Percentiles rank a stretch among this genome's conserved stretches.
Conservation (phyloP, 306 rosid species). For the Begonia peltatifolia region DNA sequence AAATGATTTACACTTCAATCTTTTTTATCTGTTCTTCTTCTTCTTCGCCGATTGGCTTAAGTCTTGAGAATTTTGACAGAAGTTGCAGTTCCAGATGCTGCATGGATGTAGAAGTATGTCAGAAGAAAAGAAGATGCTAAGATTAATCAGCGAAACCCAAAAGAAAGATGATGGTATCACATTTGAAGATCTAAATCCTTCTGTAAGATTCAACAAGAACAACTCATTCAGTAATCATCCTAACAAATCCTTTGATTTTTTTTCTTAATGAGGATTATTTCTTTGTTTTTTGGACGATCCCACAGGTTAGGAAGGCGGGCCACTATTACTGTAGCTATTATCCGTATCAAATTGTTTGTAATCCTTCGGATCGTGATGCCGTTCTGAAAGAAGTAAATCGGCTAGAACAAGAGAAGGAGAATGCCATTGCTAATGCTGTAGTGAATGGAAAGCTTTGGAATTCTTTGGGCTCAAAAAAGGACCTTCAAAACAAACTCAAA, state of each 20-base stretch:
- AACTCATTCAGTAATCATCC: neutral
- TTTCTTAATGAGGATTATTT: neutral
- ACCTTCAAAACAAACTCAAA: conserved; percentile 5
- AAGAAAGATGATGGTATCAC: neutral
- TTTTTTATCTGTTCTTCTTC: neutral
- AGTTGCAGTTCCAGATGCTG: conserved; percentile 12
- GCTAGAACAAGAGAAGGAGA: conserved; percentile 5
- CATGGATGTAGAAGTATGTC: conserved; percentile 13
- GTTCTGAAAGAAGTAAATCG: conserved; percentile 2
- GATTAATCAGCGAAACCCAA: conserved; percentile 4
- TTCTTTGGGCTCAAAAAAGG: conserved; percentile 13
- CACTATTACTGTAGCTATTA: neutral
- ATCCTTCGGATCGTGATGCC: neutral
- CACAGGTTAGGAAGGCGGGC: too few species aligned
- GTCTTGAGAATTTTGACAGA: conserved; percentile 8
- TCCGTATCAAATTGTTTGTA: neutral
- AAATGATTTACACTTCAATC: neutral
- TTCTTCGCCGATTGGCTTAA: neutral
- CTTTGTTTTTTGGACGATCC: neutral
- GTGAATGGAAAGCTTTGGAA: conserved; percentile 12
- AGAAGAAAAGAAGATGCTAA: conserved; percentile 10
- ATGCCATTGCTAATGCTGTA: conserved; percentile 8
- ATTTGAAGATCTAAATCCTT: neutral
- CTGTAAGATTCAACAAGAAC: neutral
- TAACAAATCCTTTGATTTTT: neutral